A percentile compares a stretch with the other conserved stretches of the same genome.
These are phyloP conservation scores for Aureobasidium zeae DNA, from an alignment of 2,329 filamentous ascomycete species.

Conservation along the genomic window DNA sequence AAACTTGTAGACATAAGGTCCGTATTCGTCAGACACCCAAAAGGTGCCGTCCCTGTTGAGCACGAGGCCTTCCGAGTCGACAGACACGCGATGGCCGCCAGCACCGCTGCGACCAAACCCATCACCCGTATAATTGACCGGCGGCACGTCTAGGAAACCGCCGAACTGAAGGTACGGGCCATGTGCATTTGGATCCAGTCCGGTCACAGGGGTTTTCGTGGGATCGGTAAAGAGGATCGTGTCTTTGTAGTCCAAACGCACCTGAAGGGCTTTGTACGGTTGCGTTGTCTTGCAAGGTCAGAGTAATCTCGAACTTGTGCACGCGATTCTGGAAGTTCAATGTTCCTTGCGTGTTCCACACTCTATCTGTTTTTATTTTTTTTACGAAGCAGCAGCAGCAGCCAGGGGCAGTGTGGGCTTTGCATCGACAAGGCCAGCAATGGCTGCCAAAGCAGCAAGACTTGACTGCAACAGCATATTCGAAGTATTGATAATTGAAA, in stretches of 20 bases:
- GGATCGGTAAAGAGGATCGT: conserved; percentile 57
- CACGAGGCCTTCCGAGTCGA: conserved; percentile 60
- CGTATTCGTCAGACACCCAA: conserved; percentile 64
- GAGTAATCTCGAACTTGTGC: conserved; percentile 55
- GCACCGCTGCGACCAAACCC: conserved; percentile 55
- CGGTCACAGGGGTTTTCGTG: conserved; percentile 52
- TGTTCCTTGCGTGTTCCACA: conserved; percentile 66
- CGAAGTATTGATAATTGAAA: too few species aligned
- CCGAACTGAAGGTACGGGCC: conserved; percentile 44
- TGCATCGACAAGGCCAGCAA: background rate
- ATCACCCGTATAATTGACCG: conserved; percentile 55
- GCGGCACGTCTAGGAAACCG: conserved; percentile 54
- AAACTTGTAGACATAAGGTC: conserved; percentile 62
- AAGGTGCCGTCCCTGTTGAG: conserved; percentile 52
- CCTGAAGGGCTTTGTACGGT: conserved; percentile 44
- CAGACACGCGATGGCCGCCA: conserved; percentile 49
- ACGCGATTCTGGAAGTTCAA: conserved; percentile 58
- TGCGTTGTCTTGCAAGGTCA: conserved; percentile 46
- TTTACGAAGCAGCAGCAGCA: conserved; percentile 29
- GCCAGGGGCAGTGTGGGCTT: background rate
- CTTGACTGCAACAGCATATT: conserved; percentile 8
- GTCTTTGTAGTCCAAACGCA: conserved; percentile 54
- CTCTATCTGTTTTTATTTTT: conserved; percentile 47
- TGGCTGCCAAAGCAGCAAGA: conserved; percentile 4
- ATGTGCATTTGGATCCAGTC: conserved; percentile 51